Evolutionary conservation across 495 filamentous ascomycete genomes (phyloP).

Genomic region (Penicillium fimorum): DNA sequence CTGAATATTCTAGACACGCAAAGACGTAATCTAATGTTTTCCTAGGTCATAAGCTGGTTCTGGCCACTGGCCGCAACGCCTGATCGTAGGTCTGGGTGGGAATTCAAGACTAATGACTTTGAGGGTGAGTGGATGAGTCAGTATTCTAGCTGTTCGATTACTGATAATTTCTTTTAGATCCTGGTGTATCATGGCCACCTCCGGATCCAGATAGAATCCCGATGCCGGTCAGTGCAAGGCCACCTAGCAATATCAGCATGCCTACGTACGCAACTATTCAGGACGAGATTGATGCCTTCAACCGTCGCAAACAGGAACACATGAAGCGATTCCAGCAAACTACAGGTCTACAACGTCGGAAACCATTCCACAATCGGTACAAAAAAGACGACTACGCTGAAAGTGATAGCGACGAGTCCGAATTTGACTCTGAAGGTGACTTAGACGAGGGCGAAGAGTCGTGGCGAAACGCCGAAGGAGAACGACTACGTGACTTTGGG

Average conservation of each 20-base stretch:
- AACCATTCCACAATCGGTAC: slow-evolving; percentile 50
- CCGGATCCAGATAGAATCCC: slow-evolving; percentile 82
- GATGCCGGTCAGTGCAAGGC: slow-evolving; percentile 32
- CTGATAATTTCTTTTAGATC: slow-evolving; percentile 33
- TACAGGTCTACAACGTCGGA: slow-evolving; percentile 41
- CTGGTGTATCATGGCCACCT: slow-evolving; percentile 73
- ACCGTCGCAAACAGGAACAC: slow-evolving; percentile 55
- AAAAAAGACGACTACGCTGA: slow-evolving; percentile 27
- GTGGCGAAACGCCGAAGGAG: slow-evolving; percentile 86
- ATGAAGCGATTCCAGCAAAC: slow-evolving; percentile 35
- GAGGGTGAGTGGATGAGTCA: slow-evolving; percentile 56
- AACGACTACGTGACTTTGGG: slow-evolving; percentile 82
- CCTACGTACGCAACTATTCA: slow-evolving; percentile 34
- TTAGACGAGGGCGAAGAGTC: slow-evolving; percentile 54
- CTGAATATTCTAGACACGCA: not conserved
- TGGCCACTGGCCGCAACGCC: slow-evolving; percentile 60
- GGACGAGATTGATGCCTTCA: slow-evolving; percentile 56
- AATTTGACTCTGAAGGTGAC: slow-evolving; percentile 27
- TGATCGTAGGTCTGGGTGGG: slow-evolving; percentile 56
- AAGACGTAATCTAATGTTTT: slow-evolving; percentile 8
- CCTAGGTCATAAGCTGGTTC: slow-evolving; percentile 56
- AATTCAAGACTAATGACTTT: slow-evolving; percentile 82
- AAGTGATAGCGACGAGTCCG: slow-evolving; percentile 34
- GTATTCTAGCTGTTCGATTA: not conserved
- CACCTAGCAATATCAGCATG: slow-evolving; percentile 29